Conservation (phyloP, 305 asterid species). For the Solanum hybrid region DNA sequence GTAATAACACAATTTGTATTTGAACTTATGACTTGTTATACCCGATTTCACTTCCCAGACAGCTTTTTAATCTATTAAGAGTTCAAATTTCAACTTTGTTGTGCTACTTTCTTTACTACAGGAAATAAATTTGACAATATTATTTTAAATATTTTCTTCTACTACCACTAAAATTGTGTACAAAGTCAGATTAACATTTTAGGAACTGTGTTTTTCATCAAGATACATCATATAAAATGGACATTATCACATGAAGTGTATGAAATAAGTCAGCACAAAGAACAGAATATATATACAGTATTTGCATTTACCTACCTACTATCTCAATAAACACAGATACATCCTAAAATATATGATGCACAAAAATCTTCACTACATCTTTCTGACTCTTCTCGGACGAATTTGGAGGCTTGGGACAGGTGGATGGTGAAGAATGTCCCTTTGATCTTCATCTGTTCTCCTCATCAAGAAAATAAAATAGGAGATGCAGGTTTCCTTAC, state of each 20-base stretch:
- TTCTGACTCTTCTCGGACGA: background rate
- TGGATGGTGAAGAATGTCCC: background rate
- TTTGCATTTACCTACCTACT: background rate
- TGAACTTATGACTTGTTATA: background rate
- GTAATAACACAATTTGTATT: background rate
- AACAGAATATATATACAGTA: constrained; percentile 1
- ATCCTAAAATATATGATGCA: background rate
- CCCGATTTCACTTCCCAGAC: background rate
- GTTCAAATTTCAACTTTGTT: background rate
- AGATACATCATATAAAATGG: background rate
- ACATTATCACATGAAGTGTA: background rate
- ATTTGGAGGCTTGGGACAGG: background rate
- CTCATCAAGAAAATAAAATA: background rate
- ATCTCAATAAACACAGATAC: background rate
- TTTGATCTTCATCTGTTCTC: background rate
- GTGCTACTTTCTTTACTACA: background rate
- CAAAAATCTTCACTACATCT: background rate
- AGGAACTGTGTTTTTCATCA: background rate
- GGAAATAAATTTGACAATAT: background rate
- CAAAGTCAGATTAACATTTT: background rate
- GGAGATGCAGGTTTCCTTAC: background rate
- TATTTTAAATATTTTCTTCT: background rate
- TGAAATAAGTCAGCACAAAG: background rate
- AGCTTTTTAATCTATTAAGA: background rate
- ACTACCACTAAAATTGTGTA: background rate